These are phyloP conservation scores for Pseudocercospora vitis DNA, from an alignment of 2,329 filamentous ascomycete species.

Conservation along the genomic window DNA sequence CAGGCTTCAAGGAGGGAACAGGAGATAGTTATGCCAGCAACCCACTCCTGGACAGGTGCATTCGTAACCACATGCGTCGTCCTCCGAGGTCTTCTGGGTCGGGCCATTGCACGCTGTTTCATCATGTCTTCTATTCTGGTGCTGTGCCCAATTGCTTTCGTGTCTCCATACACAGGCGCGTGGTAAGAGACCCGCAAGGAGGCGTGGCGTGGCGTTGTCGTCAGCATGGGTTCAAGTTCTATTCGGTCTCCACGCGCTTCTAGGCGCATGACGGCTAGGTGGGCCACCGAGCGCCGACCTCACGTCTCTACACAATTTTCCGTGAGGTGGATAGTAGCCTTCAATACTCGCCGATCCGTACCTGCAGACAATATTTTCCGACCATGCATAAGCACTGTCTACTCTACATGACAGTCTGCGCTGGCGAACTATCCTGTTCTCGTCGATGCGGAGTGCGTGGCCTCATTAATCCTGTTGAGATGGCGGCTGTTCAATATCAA, in stretches of 20 bases:
- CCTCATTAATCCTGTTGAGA: neutral
- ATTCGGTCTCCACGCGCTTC: too few relatives aligned
- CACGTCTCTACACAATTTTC: too few relatives aligned
- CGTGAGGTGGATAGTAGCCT: too few relatives aligned
- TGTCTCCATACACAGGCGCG: neutral
- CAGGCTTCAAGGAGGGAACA: neutral
- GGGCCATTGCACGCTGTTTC: neutral
- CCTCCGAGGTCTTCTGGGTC: neutral
- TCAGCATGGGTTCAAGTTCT: neutral
- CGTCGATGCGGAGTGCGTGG: neutral
- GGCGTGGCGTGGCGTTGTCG: neutral
- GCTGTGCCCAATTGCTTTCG: neutral
- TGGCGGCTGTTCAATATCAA: neutral
- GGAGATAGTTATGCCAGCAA: constrained; percentile 5
- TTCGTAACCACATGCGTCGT: constrained; percentile 1
- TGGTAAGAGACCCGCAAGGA: too few relatives aligned
- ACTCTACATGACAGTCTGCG: too few relatives aligned
- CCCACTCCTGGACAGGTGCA: neutral
- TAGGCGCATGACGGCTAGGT: neutral
- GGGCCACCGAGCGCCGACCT: neutral
- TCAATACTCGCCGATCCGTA: neutral
- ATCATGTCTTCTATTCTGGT: neutral
- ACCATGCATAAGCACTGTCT: neutral
- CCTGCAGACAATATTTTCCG: neutral
- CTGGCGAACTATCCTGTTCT: too few relatives aligned